Percentiles rank a stretch among this genome's conserved stretches.
phyloP scores from a whole-genome alignment of 192 early-diverging fungal genomes.

The Coemansia sp. region DNA sequence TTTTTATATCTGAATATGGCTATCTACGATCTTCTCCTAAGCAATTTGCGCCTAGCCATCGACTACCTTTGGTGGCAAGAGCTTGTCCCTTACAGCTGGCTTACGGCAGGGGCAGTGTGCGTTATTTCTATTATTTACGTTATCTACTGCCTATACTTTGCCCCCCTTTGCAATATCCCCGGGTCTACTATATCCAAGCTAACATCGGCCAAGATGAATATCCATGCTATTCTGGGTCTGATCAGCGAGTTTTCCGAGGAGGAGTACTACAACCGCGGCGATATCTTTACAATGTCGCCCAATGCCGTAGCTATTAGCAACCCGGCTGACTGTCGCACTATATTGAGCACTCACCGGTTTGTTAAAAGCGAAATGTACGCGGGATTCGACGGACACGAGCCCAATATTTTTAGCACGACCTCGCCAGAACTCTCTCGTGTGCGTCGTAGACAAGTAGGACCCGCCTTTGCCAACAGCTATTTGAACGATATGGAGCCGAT shows the following conservation, averaged over 20 bases:
- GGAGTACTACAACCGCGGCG: constrained; percentile 38
- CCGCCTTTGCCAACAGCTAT: constrained; percentile 32
- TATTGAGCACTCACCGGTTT: constrained; percentile 30
- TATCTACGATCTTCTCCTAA: background rate
- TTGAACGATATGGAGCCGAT: constrained; percentile 27
- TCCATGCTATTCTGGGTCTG: constrained; percentile 7
- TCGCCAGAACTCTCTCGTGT: constrained; percentile 23
- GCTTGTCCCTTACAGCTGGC: background rate
- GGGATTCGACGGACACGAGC: constrained; percentile 4
- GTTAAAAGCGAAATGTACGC: constrained; percentile 34
- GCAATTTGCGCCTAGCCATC: background rate
- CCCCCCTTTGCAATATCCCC: constrained; percentile 30
- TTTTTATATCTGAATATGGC: background rate
- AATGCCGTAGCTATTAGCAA: constrained; percentile 32
- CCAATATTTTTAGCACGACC: constrained; percentile 32
- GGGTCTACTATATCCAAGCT: constrained; percentile 12
- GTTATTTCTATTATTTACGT: background rate
- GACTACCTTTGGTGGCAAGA: background rate
- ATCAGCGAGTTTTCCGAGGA: constrained; percentile 17
- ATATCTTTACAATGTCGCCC: constrained; percentile 35
- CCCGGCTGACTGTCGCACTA: constrained; percentile 20
- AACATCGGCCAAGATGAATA: background rate
- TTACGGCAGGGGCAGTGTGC: background rate
- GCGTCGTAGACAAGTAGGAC: constrained; percentile 25
- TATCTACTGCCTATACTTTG: constrained; percentile 22